Percentiles rank a stretch among this genome's conserved stretches.
phyloP scores from a whole-genome alignment of 345 rosid species.

The Sonneratia alba region DNA sequence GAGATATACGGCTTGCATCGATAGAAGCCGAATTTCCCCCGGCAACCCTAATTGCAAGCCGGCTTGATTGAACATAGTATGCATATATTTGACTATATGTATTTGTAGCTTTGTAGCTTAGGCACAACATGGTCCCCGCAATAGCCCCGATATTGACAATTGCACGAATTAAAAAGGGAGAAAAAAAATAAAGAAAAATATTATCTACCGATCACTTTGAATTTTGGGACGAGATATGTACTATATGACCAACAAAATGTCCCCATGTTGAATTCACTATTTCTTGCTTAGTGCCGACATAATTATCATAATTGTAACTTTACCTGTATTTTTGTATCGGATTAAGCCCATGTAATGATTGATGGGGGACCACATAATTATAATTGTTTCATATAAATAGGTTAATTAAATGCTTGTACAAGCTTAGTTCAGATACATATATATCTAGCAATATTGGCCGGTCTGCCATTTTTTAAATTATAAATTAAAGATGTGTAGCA shows the following conservation, averaged over 20 bases:
- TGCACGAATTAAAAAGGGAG: too few relatives aligned
- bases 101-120: background rate
- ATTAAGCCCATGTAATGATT: background rate
- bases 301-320: background rate
- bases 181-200: too few relatives aligned
- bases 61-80: background rate
- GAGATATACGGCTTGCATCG: background rate
- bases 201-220: background rate
- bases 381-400: background rate
- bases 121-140: background rate
- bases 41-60: background rate
- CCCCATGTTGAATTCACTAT: background rate
- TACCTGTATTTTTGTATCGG: background rate
- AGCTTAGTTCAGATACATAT: background rate
- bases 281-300: background rate
- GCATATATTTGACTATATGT: background rate
- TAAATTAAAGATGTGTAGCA: too few relatives aligned
- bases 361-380: background rate
- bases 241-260: background rate
- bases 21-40: background rate
- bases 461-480: too few relatives aligned
- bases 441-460: background rate
- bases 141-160: too few relatives aligned
- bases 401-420: background rate
- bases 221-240: background rate